A percentile compares a stretch with the other conserved stretches of the same genome.
Conservation (phyloP, 331 rosid species). For the Cydonia oblonga region DNA sequence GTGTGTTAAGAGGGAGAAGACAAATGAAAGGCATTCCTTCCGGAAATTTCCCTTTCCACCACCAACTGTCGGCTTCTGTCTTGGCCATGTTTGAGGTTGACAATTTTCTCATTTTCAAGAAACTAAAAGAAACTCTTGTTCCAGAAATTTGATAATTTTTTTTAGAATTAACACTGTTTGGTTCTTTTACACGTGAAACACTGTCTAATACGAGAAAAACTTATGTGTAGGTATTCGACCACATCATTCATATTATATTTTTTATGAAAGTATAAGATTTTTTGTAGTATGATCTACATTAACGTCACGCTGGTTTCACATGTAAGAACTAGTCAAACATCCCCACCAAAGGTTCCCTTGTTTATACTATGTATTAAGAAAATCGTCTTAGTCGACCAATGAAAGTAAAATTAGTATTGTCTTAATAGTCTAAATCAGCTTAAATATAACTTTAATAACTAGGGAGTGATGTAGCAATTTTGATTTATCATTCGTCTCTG, state of each 20-base stretch:
- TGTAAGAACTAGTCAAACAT: neutral
- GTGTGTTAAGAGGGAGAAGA: constrained; percentile 32
- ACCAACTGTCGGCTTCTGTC: constrained; percentile 51
- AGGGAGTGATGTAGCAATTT: neutral
- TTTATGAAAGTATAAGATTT: no score
- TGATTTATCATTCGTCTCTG: neutral
- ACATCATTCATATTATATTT: neutral
- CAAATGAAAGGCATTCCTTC: constrained; percentile 43
- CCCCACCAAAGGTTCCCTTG: neutral
- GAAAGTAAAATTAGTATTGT: no score
- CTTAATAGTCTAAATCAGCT: no score
- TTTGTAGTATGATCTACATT: neutral
- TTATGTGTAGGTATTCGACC: no score
- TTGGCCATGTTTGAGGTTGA: neutral
- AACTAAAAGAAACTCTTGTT: neutral
- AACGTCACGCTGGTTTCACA: fast-evolving
- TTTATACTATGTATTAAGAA: no score
- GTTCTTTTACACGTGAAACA: no score
- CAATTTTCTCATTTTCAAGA: neutral
- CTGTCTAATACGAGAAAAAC: no score
- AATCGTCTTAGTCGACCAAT: no score
- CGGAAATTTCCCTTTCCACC: constrained; percentile 45
- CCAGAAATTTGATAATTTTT: no score
- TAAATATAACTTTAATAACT: neutral
- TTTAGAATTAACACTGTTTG: neutral